Evolutionary conservation across 2,329 filamentous ascomycete genomes (phyloP), one percentile per base, ranked within the genome.

Genomic region (Aphanoascus verrucosus): DNA sequence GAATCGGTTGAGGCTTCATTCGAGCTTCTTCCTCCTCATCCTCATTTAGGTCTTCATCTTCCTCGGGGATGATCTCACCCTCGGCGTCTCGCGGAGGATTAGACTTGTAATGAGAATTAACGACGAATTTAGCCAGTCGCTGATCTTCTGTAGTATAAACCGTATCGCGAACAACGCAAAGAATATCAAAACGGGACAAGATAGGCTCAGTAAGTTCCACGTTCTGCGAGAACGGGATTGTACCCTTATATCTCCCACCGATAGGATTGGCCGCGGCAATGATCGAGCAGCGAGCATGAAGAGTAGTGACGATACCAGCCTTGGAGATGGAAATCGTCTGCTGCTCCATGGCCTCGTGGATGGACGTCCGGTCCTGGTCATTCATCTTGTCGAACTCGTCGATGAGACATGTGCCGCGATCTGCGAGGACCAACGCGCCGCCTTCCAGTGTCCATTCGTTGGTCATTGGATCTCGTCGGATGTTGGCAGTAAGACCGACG

Each of bases 301-400:
- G 77, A 0, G 93, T 97, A 0, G 93, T 98, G 42, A 98, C 93
- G 57, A 98, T 98, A 71, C 93, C 93, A 0, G 93, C 93, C 69
- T 98, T 98, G 59, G 89, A 95, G 65, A 98, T 98, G 57, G 91
- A 97, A 61, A 98, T 98, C 1, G 93, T 98, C 72, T 98, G 93
- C 71, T 98, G 93, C 71, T 98, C 93, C 93, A 98, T 98, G 56
- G 93, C 93, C 76, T 98, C 93, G 78, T 98, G 93, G 62, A 98
- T 98, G 6, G 89, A 95, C 0, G 93, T 97, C 59, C 93, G 83
- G 69, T 98, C 93, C 67, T 97, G 89, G 67, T 98, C 93, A 68
- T 97, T 97, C 93, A 98, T 98, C 78, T 98, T 98, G 79, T 98
- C 93, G 63, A 98, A 98, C 71, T 98, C 93, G 64, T 98, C 93